Percentiles rank a stretch among this genome's conserved stretches.
Evolutionary conservation across 1,284 basidiomycete species (phyloP).

Genomic region (Leccinum fallax): DNA sequence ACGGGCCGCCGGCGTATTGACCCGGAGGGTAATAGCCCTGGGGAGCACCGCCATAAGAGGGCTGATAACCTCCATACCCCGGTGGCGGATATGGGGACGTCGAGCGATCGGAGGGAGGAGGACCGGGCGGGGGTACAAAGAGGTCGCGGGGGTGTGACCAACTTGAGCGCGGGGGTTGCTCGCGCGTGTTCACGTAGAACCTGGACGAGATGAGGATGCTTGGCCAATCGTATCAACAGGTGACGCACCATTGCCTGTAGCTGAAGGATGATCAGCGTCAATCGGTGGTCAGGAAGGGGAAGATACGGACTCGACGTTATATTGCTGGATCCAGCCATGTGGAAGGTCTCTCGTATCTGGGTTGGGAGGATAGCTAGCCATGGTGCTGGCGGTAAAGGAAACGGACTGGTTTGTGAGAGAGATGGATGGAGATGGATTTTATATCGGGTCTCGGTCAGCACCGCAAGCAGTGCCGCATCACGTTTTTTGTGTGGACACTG

Average conservation of each 20-base stretch:
- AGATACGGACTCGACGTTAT: conserved; percentile 60
- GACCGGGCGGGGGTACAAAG: conserved; percentile 46
- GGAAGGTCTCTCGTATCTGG: conserved; percentile 66
- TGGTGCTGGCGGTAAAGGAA: conserved; percentile 19
- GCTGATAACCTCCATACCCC: conserved; percentile 26
- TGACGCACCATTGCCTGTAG: conserved; percentile 65
- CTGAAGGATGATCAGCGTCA: conserved; percentile 40
- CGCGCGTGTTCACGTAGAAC: conserved; percentile 71
- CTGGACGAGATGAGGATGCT: conserved; percentile 36
- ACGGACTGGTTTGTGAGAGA: conserved; percentile 11
- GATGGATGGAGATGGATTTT: conserved; percentile 22
- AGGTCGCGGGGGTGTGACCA: conserved; percentile 69
- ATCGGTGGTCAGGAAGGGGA: conserved; percentile 17
- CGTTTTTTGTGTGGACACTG: conserved; percentile 34
- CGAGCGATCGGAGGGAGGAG: conserved; percentile 31
- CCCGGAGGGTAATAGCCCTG: conserved; percentile 29
- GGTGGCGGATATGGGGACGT: conserved; percentile 37
- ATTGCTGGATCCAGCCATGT: conserved; percentile 70
- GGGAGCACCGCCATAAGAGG: conserved; percentile 15
- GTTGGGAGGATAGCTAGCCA: conserved; percentile 56
- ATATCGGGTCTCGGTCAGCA: conserved; percentile 22
- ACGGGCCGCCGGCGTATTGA: conserved; percentile 18
- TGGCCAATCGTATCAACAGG: neutral
- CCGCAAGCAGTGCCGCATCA: conserved; percentile 23
- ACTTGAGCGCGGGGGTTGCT: conserved; percentile 59